Percentiles rank a stretch among this genome's conserved stretches.
phyloP scores from a whole-genome alignment of 2,329 filamentous ascomycete genomes.

The Podosphaera fusca region DNA sequence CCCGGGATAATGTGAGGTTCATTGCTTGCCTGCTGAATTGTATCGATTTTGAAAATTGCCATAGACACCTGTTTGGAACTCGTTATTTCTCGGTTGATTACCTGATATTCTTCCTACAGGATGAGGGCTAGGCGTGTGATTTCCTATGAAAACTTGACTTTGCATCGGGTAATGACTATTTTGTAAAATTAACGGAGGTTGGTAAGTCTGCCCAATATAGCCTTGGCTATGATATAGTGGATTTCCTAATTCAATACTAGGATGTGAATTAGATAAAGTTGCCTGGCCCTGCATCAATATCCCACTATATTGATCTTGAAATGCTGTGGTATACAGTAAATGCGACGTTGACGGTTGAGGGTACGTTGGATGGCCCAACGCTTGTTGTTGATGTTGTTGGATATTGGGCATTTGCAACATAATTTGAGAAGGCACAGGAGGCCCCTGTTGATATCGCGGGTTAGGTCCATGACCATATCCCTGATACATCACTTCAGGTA shows the following conservation, averaged over 20 bases:
- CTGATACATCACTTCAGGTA: conserved; percentile 12
- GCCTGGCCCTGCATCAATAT: conserved; percentile 9
- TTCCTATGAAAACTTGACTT: conserved; percentile 7
- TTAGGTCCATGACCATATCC: conserved; percentile 6
- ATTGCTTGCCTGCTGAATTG: no score
- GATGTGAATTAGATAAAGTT: conserved; percentile 5
- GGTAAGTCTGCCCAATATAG: conserved; percentile 9
- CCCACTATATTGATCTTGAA: conserved; percentile 10
- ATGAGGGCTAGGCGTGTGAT: conserved; percentile 5
- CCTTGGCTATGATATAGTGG: conserved; percentile 12
- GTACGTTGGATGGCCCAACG: not conserved
- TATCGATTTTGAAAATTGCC: no score
- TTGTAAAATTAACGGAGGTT: conserved; percentile 10
- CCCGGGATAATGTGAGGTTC: no score
- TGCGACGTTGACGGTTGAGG: conserved; percentile 4
- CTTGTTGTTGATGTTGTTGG: conserved; percentile 6
- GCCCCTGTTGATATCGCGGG: conserved; percentile 7
- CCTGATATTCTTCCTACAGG: conserved; percentile 2
- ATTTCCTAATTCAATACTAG: conserved; percentile 1
- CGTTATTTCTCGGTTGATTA: no score
- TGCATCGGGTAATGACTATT: conserved; percentile 10
- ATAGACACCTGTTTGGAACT: no score
- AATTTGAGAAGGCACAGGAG: conserved; percentile 5
- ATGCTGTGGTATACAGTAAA: conserved; percentile 10
- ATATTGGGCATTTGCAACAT: conserved; percentile 9